Conservation (phyloP, 192 early-diverging fungal genomes). For the Entophlyctis luteolus region DNA sequence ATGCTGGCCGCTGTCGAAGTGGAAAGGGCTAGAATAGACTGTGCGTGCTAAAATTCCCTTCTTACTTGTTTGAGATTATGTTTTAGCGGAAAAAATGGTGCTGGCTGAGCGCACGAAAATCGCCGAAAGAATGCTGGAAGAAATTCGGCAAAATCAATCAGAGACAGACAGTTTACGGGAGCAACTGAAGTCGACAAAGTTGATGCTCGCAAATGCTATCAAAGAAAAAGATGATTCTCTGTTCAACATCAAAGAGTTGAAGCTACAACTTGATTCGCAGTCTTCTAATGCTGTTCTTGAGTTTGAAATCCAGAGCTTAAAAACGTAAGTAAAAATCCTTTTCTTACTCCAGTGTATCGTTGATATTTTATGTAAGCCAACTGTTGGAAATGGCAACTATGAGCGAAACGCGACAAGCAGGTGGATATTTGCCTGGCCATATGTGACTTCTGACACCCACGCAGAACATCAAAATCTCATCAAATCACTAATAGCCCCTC, state of each 20-base stretch:
- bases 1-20: conserved; percentile 34
- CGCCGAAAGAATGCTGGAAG: conserved; percentile 11
- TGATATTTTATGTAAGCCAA: conserved; percentile 26
- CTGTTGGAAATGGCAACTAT: conserved; percentile 44
- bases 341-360: background rate
- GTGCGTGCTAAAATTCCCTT: conserved; percentile 2
- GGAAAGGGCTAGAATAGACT: conserved; percentile 40
- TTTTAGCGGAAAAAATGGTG: conserved; percentile 20
- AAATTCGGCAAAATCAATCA: conserved; percentile 9
- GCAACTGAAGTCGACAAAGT: conserved; percentile 19
- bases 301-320: conserved; percentile 52
- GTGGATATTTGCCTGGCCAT: conserved; percentile 1
- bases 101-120: conserved; percentile 29
- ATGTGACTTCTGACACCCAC: background rate
- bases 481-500: conserved; percentile 43
- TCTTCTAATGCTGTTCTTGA: conserved; percentile 38
- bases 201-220: background rate
- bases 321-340: conserved; percentile 27
- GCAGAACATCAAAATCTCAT: conserved; percentile 46
- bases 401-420: conserved; percentile 44
- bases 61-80: background rate
- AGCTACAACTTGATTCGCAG: conserved; percentile 26
- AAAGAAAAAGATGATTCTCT: conserved; percentile 36
- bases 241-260: conserved; percentile 32
- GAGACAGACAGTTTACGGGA: conserved; percentile 23